Conservation (phyloP, 2,329 filamentous ascomycete species). For the Ascochyta fabae region DNA sequence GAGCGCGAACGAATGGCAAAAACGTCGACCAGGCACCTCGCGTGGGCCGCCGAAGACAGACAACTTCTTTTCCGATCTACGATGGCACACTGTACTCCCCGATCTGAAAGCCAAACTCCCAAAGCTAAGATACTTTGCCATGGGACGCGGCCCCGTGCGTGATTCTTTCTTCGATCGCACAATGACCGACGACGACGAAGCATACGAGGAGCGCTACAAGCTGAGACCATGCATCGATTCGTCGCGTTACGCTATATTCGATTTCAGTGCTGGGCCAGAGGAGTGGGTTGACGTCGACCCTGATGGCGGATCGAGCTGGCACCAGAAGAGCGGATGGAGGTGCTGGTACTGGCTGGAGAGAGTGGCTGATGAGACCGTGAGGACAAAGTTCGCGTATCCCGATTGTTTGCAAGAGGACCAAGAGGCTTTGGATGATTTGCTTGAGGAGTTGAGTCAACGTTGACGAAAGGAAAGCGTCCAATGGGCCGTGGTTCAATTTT, state of each 20-base stretch:
- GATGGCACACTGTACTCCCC: conserved; percentile 6
- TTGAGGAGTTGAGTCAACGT: background rate
- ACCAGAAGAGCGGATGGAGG: background rate
- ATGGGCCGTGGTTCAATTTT: too few relatives aligned
- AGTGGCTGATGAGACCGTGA: background rate
- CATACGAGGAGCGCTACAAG: conserved; percentile 3
- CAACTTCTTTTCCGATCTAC: background rate
- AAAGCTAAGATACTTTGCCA: conserved; percentile 8
- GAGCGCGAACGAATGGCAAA: background rate
- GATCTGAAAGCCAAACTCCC: background rate
- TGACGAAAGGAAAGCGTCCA: background rate
- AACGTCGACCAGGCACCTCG: background rate
- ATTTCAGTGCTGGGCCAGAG: background rate
- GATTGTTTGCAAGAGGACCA: conserved; percentile 10
- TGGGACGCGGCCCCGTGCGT: background rate
- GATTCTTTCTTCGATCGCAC: background rate
- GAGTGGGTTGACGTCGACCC: background rate
- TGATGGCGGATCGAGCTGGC: background rate
- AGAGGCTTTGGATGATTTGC: background rate
- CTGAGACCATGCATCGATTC: background rate
- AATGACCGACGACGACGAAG: background rate
- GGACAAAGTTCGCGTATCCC: background rate
- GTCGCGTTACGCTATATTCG: conserved; percentile 7
- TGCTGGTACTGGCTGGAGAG: background rate
- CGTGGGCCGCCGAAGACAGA: background rate